phyloP scores from a whole-genome alignment of 2,329 filamentous ascomycete species.

The Pestalotiopsis fici region DNA sequence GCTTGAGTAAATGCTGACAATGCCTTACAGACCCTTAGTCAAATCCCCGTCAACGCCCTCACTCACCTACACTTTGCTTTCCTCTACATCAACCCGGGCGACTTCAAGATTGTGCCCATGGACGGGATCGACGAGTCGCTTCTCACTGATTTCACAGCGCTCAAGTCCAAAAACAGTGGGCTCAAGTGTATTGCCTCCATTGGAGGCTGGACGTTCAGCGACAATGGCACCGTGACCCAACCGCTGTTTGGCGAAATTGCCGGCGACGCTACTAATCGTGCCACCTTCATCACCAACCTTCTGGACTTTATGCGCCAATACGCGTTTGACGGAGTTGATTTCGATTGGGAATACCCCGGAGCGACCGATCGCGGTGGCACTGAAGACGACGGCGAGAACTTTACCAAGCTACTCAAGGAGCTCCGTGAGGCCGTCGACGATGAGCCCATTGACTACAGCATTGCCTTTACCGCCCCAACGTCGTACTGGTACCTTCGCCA shows the following conservation, averaged over 20 bases:
- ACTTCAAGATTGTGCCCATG: conserved; percentile 30
- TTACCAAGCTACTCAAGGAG: conserved; percentile 41
- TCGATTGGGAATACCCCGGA: conserved; percentile 21
- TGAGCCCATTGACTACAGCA: conserved; percentile 8
- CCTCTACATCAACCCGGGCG: conserved; percentile 29
- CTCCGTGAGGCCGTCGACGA: no score
- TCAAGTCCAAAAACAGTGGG: conserved; percentile 26
- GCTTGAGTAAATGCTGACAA: no score
- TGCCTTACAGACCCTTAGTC: conserved; percentile 34
- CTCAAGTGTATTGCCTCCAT: conserved; percentile 36
- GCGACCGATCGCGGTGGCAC: conserved; percentile 17
- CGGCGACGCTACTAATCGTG: no score
- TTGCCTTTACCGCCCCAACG: conserved; percentile 10
- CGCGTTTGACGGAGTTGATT: conserved; percentile 19
- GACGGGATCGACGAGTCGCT: conserved; percentile 16
- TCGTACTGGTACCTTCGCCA: conserved; percentile 16
- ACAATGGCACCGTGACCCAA: conserved; percentile 25
- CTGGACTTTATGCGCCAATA: conserved; percentile 22
- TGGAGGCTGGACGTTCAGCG: conserved; percentile 42
- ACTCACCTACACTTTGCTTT: conserved; percentile 35
- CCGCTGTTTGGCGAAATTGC: no score
- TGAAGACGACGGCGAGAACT: conserved; percentile 15
- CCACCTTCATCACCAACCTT: conserved; percentile 21
- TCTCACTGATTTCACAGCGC: conserved; percentile 24
- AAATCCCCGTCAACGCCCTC: conserved; percentile 42